Percentiles rank a stretch among this genome's conserved stretches.
Evolutionary conservation across 176 grass and related monocot genomes (phyloP).

Genomic region (Phoenix dactylifera): DNA sequence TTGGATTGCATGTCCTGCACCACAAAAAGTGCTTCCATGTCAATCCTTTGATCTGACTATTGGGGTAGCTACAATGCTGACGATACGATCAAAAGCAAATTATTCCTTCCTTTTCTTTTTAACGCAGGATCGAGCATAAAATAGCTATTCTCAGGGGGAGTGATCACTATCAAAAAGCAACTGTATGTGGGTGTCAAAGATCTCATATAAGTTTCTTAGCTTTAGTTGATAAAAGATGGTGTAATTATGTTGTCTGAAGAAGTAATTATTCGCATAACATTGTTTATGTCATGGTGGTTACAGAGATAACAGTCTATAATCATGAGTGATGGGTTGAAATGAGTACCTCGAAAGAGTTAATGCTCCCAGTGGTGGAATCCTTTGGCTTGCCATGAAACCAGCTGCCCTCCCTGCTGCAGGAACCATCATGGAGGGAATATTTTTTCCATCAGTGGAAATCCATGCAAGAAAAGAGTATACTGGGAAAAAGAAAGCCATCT

Average conservation of each 20-base stretch:
- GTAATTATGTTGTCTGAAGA: too few species aligned
- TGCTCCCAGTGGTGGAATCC: not conserved
- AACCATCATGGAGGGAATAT: constrained; percentile 1
- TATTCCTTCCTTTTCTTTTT: too few species aligned
- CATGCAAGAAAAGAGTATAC: not conserved
- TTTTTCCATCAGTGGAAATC: constrained; percentile 5
- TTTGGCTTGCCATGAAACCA: not conserved
- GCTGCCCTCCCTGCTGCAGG: not conserved
- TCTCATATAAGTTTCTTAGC: too few species aligned
- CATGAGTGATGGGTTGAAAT: constrained; percentile 24
- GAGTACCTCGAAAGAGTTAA: not conserved
- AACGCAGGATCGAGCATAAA: too few species aligned
- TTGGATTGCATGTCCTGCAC: constrained; percentile 52
- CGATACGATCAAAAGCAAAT: too few species aligned
- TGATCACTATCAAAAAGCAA: too few species aligned
- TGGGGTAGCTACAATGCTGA: too few species aligned
- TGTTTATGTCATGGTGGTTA: constrained; percentile 20
- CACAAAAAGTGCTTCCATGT: not conserved
- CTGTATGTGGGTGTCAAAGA: too few species aligned
- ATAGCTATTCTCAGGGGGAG: too few species aligned
- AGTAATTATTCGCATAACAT: too few species aligned
- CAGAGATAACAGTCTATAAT: constrained; percentile 29
- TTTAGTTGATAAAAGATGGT: too few species aligned
- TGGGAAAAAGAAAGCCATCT: not conserved
- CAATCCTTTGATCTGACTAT: too few species aligned